A percentile compares a stretch with the other conserved stretches of the same genome.
Evolutionary conservation across 1,284 basidiomycete genomes (phyloP).

Genomic region (Cryptococcus sp.): DNA sequence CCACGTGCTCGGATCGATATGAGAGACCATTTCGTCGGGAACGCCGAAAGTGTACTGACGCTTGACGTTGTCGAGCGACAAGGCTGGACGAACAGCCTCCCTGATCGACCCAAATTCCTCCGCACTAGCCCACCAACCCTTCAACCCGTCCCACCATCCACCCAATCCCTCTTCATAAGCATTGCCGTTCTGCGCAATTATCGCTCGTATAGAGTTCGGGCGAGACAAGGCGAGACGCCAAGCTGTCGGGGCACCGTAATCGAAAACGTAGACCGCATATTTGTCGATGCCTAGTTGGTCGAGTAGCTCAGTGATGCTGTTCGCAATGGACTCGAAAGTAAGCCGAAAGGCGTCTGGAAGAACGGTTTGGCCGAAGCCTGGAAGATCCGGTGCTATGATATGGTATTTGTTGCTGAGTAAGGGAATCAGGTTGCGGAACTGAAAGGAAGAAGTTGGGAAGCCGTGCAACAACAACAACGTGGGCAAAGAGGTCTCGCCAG

Average conservation of each 20-base stretch:
- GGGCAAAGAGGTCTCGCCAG: conserved; percentile 47
- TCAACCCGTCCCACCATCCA: conserved; percentile 50
- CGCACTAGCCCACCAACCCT: too few species aligned
- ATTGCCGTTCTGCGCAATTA: conserved; percentile 60
- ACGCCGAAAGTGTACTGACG: conserved; percentile 27
- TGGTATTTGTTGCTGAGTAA: conserved; percentile 55
- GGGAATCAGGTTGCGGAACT: conserved; percentile 59
- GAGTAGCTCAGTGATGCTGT: conserved; percentile 55
- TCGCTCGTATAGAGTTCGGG: conserved; percentile 55
- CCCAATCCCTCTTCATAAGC: conserved; percentile 58
- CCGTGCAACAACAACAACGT: conserved; percentile 59
- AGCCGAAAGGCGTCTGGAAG: conserved; percentile 53
- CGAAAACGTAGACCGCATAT: conserved; percentile 59
- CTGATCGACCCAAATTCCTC: conserved; percentile 12
- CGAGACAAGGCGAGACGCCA: conserved; percentile 55
- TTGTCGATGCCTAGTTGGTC: conserved; percentile 52
- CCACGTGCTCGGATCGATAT: conserved; percentile 36
- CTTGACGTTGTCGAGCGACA: conserved; percentile 15
- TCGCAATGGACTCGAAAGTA: conserved; percentile 55
- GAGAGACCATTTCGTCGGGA: conserved; percentile 5
- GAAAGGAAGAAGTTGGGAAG: conserved; percentile 58
- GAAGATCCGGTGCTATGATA: conserved; percentile 59
- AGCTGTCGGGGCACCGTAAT: conserved; percentile 58
- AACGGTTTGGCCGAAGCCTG: conserved; percentile 59
- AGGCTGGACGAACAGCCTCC: conserved; percentile 4